phyloP scores from a whole-genome alignment of 129 eudicot genomes.

The Chrysanthemum lavandulifolium region DNA sequence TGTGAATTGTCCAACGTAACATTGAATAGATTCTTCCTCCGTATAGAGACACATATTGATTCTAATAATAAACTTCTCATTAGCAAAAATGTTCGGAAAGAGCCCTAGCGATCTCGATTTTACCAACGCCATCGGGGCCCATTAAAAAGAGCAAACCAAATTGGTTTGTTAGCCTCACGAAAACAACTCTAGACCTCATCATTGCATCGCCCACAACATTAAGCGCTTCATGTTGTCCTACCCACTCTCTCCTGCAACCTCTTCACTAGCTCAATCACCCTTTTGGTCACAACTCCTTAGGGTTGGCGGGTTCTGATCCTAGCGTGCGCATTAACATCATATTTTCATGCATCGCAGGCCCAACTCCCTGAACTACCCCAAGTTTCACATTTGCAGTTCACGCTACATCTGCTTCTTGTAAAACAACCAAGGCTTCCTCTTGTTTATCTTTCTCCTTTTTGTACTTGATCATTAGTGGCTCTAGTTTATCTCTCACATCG shows the following conservation, averaged over 20 bases:
- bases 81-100: conserved; percentile 92
- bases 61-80: conserved; percentile 74
- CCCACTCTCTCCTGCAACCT: conserved; percentile 83
- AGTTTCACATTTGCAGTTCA: conserved; percentile 84
- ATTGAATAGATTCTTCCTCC: conserved; percentile 94
- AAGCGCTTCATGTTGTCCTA: conserved; percentile 87
- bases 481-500: conserved; percentile 73
- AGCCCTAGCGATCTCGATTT: conserved; percentile 93
- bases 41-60: conserved; percentile 94
- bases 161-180: conserved; percentile 89
- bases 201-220: conserved; percentile 91
- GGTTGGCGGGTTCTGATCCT: conserved; percentile 80
- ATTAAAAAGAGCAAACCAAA: conserved; percentile 86
- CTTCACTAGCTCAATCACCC: conserved; percentile 30
- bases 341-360: conserved; percentile 60
- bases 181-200: conserved; percentile 85
- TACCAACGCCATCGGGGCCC: conserved; percentile 97
- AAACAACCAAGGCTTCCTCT: conserved; percentile 64
- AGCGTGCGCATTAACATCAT: conserved; percentile 77
- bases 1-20: conserved; percentile 88
- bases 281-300: conserved; percentile 83
- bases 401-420: conserved; percentile 81
- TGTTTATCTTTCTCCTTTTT: conserved; percentile 74
- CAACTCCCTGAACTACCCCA: conserved; percentile 89
- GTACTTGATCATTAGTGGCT: conserved; percentile 84